phyloP scores from a whole-genome alignment of 768 basidiomycete species.

The Phanerodontia chrysosporium region DNA sequence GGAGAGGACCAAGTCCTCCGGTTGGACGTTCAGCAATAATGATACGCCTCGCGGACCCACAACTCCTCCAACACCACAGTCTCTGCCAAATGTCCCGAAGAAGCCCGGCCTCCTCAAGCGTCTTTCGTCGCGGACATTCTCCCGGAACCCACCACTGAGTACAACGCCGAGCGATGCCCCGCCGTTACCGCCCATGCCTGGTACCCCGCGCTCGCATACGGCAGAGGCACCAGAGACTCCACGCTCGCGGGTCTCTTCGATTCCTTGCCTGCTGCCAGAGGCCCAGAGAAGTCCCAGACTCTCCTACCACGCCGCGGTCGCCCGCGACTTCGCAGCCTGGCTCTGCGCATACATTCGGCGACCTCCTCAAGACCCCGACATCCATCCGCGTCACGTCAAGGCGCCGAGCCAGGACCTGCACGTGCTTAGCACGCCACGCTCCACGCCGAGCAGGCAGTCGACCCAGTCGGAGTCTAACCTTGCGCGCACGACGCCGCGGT shows the following conservation, averaged over 20 bases:
- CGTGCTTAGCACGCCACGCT: neutral
- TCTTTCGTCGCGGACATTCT: constrained; percentile 4
- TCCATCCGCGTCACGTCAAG: neutral
- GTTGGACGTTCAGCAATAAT: neutral
- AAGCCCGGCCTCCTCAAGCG: constrained; percentile 3
- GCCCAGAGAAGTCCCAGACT: neutral
- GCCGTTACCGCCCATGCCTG: constrained; percentile 3
- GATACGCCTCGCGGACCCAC: neutral
- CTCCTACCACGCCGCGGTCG: neutral
- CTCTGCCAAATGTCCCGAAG: neutral
- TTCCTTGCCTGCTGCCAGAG: neutral
- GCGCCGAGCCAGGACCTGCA: neutral
- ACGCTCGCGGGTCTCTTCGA: neutral
- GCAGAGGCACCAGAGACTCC: neutral
- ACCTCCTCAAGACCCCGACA: neutral
- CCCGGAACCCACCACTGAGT: neutral
- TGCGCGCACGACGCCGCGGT: neutral
- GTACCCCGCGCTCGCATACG: neutral
- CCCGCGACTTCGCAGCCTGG: neutral
- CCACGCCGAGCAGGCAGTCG: neutral
- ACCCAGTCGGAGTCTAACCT: neutral
- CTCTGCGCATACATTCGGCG: neutral
- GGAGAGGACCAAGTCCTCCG: neutral
- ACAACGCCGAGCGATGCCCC: neutral
- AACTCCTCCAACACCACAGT: constrained; percentile 1